Conservation (phyloP, 441 rosid genomes). For the Isatis lusitanica region DNA sequence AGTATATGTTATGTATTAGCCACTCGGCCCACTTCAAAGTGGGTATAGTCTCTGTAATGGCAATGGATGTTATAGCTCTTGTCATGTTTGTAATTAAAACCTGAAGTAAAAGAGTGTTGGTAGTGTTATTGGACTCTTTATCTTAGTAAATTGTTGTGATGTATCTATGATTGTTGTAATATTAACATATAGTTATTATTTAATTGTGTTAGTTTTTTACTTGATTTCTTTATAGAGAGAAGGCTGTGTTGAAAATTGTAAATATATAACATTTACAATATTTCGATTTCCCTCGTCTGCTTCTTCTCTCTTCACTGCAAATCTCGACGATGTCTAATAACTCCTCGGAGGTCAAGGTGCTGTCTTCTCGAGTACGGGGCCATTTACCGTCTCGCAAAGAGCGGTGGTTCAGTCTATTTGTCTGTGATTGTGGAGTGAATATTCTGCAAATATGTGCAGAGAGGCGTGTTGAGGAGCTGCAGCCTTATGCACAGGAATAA, state of each 20-base stretch:
- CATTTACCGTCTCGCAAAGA: slow-evolving; percentile 39
- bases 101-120: neutral
- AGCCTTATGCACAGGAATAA: slow-evolving; percentile 60
- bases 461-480: slow-evolving; percentile 86
- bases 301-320: too few species aligned
- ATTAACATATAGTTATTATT: neutral
- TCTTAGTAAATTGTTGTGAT: neutral
- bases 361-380: too few species aligned
- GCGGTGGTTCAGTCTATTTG: slow-evolving; percentile 88
- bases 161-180: neutral
- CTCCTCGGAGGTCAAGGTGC: too few species aligned
- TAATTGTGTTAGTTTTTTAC: too few species aligned
- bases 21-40: slow-evolving; percentile 11
- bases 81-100: slow-evolving; percentile 4
- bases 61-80: slow-evolving; percentile 13
- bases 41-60: slow-evolving; percentile 21
- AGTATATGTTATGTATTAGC: slow-evolving; percentile 7
- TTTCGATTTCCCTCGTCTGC: too few species aligned
- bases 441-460: slow-evolving; percentile 76
- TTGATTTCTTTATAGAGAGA: too few species aligned
- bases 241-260: too few species aligned
- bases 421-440: slow-evolving; percentile 86
- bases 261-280: too few species aligned
- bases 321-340: too few species aligned
- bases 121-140: neutral